These are phyloP conservation scores for Leccinum ponderosum DNA, from an alignment of 1,284 basidiomycete species.

Conservation along the genomic window DNA sequence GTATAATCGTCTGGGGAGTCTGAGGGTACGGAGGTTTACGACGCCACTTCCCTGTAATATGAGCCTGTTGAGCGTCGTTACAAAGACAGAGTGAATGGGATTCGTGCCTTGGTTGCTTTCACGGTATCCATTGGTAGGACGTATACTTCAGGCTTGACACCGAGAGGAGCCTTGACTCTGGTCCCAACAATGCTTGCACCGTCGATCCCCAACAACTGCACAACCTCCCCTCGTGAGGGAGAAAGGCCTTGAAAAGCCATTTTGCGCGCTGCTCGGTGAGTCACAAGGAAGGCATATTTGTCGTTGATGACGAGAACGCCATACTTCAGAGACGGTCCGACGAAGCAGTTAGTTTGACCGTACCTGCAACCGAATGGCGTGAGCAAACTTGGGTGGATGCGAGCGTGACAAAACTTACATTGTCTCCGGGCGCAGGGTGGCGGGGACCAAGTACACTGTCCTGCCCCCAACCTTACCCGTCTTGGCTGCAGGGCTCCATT, in stretches of 20 bases:
- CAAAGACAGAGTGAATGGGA: neutral
- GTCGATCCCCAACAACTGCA: conserved; percentile 74
- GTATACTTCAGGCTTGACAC: conserved; percentile 85
- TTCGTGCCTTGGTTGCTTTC: conserved; percentile 79
- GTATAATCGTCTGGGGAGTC: conserved; percentile 98
- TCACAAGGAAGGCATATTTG: conserved; percentile 88
- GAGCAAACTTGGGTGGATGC: conserved; percentile 7
- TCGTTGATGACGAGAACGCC: conserved; percentile 89
- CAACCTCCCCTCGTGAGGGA: conserved; percentile 67
- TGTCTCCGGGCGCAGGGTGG: conserved; percentile 95
- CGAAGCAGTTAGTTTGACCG: conserved; percentile 98
- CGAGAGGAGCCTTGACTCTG: conserved; percentile 88
- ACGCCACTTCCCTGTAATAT: conserved; percentile 86
- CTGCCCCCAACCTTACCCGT: conserved; percentile 70
- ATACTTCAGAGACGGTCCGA: conserved; percentile 90
- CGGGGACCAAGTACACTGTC: conserved; percentile 91
- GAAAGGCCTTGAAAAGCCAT: conserved; percentile 96
- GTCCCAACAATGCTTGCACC: conserved; percentile 87
- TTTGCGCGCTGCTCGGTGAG: conserved; percentile 89
- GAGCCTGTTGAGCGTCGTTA: neutral
- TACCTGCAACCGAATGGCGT: conserved; percentile 57
- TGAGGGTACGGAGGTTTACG: conserved; percentile 94
- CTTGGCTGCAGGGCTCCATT: conserved; percentile 73
- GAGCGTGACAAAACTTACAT: conserved; percentile 56
- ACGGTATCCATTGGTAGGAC: conserved; percentile 99